Percentiles rank a stretch among this genome's conserved stretches.
phyloP scores from a whole-genome alignment of 2,329 filamentous ascomycete genomes.

The Pestalotiopsis sp. region DNA sequence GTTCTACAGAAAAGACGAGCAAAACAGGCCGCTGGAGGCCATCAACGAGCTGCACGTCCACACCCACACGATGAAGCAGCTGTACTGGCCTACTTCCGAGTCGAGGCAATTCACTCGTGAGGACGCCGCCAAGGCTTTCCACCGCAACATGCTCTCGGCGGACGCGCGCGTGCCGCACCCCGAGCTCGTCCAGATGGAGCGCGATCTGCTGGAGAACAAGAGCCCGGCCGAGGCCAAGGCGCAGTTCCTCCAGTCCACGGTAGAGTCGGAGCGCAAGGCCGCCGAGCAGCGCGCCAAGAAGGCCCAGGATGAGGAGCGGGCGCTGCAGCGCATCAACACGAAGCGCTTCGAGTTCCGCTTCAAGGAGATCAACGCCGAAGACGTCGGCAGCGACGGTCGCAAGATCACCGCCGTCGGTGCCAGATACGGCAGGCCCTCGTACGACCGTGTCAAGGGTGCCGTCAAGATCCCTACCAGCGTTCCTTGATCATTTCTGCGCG shows the following conservation, averaged over 20 bases:
- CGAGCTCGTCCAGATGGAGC: slow-evolving; percentile 61
- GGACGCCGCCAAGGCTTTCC: slow-evolving; percentile 68
- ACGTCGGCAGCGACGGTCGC: slow-evolving; percentile 57
- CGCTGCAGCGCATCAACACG: slow-evolving; percentile 48
- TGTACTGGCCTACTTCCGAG: slow-evolving; percentile 67
- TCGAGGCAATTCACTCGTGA: slow-evolving; percentile 65
- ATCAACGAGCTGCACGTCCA: slow-evolving; percentile 70
- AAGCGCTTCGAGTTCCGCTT: slow-evolving; percentile 67
- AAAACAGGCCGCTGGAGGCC: slow-evolving; percentile 54
- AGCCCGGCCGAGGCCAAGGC: slow-evolving; percentile 38
- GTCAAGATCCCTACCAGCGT: slow-evolving; percentile 71
- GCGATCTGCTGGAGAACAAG: slow-evolving; percentile 44
- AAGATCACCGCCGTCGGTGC: slow-evolving; percentile 57
- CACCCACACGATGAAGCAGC: slow-evolving; percentile 62
- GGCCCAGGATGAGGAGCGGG: slow-evolving; percentile 34
- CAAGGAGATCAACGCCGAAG: slow-evolving; percentile 59
- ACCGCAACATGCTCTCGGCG: slow-evolving; percentile 60
- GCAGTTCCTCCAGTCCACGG: slow-evolving; percentile 41
- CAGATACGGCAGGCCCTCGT: slow-evolving; percentile 65
- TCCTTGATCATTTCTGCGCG: slow-evolving; percentile 39
- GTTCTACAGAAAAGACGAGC: slow-evolving; percentile 55
- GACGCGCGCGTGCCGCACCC: slow-evolving; percentile 66
- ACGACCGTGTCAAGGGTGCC: slow-evolving; percentile 65
- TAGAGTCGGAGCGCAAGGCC: slow-evolving; percentile 46
- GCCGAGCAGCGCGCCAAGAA: slow-evolving; percentile 39